Percentiles rank a stretch among this genome's conserved stretches.
Conservation (phyloP, 2,329 filamentous ascomycete species). For the Fusarium multiceps region DNA sequence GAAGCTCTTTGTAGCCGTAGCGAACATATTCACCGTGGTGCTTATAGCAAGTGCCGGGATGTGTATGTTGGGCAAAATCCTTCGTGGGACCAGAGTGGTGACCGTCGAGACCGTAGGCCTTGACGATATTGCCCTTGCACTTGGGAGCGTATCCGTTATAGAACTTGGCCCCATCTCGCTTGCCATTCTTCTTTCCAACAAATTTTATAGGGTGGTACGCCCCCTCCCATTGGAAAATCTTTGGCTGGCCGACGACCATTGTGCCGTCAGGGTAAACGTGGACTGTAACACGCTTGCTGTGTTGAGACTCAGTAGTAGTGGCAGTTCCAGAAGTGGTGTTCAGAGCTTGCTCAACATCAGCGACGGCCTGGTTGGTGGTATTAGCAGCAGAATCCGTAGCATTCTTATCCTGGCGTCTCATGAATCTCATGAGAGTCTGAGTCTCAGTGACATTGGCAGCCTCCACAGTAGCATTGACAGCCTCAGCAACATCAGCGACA, state of each 20-base stretch:
- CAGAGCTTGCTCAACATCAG: neutral
- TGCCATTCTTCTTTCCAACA: neutral
- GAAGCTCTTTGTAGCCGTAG: conserved; percentile 29
- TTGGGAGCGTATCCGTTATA: conserved; percentile 33
- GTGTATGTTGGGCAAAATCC: conserved; percentile 14
- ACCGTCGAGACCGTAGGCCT: conserved; percentile 23
- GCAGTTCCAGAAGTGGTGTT: neutral
- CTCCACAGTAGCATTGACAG: neutral
- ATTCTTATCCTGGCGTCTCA: too few species aligned
- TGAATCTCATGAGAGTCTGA: neutral
- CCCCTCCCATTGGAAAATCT: too few species aligned
- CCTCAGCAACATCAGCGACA: neutral
- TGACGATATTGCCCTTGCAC: conserved; percentile 24
- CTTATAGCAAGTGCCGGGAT: conserved; percentile 35
- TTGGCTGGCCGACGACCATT: neutral
- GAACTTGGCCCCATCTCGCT: conserved; percentile 28
- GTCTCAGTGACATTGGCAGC: neutral
- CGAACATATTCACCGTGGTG: conserved; percentile 32
- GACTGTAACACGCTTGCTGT: conserved; percentile 7
- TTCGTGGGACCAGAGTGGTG: conserved; percentile 9
- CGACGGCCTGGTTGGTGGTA: too few species aligned
- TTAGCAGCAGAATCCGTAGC: too few species aligned
- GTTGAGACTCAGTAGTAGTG: conserved; percentile 3
- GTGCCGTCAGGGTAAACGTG: too few species aligned
- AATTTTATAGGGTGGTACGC: too few species aligned